Percentiles rank a stretch among this genome's conserved stretches.
Evolutionary conservation across 371 early-diverging fungal species (phyloP).

Genomic region (Zopfochytrium polystomum): DNA sequence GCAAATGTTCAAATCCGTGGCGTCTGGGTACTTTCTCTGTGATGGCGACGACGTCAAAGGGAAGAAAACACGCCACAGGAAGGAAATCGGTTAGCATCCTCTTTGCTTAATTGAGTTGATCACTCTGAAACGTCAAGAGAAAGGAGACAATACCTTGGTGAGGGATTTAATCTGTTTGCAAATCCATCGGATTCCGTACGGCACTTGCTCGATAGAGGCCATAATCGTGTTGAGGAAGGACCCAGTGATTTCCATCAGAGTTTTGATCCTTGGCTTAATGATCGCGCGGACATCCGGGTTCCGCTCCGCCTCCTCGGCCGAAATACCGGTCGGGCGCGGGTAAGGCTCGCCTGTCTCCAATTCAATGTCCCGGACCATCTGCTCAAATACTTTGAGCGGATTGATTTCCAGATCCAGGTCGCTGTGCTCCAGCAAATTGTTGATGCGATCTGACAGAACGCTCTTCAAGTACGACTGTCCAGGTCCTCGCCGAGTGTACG

Average conservation of each 20-base stretch:
- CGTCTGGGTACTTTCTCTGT: constrained; percentile 81
- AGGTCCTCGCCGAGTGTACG: constrained; percentile 86
- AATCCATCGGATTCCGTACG: constrained; percentile 97
- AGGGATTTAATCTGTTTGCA: constrained; percentile 93
- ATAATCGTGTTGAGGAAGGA: constrained; percentile 81
- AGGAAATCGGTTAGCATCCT: no score
- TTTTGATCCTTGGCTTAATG: constrained; percentile 75
- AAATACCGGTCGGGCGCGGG: constrained; percentile 67
- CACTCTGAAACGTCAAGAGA: no score
- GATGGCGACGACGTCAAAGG: background rate
- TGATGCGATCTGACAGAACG: constrained; percentile 78
- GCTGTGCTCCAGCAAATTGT: constrained; percentile 67
- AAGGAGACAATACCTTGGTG: constrained; percentile 63
- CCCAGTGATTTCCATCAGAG: constrained; percentile 81
- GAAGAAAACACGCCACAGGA: no score
- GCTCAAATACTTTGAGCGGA: constrained; percentile 84
- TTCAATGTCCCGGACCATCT: constrained; percentile 75
- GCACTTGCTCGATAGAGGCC: constrained; percentile 72
- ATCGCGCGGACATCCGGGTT: constrained; percentile 79
- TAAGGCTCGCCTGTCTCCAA: constrained; percentile 53
- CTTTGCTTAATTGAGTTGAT: no score
- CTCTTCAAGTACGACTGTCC: constrained; percentile 90
- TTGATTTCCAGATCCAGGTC: constrained; percentile 86
- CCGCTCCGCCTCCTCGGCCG: constrained; percentile 72
- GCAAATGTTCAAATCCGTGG: constrained; percentile 81